These are phyloP conservation scores for Protomyces inundatus DNA, from an alignment of 1,139 yeast genomes.

Conservation along the genomic window DNA sequence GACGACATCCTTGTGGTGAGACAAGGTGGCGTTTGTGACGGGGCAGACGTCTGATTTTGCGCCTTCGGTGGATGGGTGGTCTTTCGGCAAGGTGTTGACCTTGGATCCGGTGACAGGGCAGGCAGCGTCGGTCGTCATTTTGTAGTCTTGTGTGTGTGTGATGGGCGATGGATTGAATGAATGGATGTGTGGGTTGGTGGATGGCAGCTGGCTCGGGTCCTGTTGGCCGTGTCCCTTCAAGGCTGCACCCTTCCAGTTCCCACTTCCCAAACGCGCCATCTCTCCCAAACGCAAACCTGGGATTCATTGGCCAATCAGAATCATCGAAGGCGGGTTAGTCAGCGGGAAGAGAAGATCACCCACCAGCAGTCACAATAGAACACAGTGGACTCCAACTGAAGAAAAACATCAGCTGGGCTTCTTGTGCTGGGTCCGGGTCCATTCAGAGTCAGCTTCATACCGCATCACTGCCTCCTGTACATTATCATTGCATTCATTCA, in stretches of 20 bases:
- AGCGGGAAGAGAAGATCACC: neutral
- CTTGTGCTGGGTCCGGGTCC: slow-evolving; percentile 11
- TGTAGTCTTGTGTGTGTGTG: neutral
- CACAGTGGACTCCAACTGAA: neutral
- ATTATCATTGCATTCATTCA: slow-evolving; percentile 8
- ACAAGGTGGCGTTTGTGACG: slow-evolving; percentile 16
- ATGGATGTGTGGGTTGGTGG: neutral
- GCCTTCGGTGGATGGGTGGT: slow-evolving; percentile 12
- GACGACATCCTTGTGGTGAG: slow-evolving; percentile 17
- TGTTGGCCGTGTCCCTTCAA: neutral
- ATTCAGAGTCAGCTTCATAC: slow-evolving; percentile 12
- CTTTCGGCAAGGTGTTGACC: slow-evolving; percentile 11
- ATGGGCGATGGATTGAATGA: neutral
- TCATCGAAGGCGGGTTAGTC: neutral
- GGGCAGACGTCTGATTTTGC: slow-evolving; percentile 13
- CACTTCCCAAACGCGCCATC: neutral
- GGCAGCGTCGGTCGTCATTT: neutral
- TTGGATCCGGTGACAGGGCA: slow-evolving; percentile 21
- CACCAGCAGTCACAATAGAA: neutral
- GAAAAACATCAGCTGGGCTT: neutral
- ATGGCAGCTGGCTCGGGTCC: neutral
- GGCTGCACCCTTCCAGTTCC: neutral
- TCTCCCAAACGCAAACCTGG: neutral
- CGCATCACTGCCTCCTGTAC: slow-evolving; percentile 12
- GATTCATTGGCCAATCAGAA: neutral